phyloP scores from a whole-genome alignment of 305 asterid species.

The Fraxinus floribunda region DNA sequence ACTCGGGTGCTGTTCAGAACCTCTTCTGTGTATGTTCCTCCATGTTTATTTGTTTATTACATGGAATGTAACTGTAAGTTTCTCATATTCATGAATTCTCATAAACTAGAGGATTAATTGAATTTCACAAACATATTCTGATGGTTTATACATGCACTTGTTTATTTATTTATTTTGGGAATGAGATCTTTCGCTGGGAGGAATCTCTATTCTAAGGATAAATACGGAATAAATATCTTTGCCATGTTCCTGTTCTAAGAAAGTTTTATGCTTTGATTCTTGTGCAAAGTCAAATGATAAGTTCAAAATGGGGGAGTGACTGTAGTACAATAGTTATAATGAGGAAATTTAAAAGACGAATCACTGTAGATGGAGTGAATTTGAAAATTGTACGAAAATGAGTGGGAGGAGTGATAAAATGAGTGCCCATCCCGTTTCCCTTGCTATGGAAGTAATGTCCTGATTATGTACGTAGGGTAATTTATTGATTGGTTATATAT shows the following conservation, averaged over 20 bases:
- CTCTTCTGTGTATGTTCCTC: slow-evolving; percentile 68
- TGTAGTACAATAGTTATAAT: not conserved
- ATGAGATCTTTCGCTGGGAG: not conserved
- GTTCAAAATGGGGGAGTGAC: not conserved
- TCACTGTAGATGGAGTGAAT: not conserved
- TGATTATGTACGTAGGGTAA: not conserved
- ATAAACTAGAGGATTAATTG: not conserved
- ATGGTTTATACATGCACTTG: not conserved
- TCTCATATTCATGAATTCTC: not conserved
- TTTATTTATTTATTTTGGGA: not conserved
- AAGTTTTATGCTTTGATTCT: not conserved
- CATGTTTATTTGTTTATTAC: slow-evolving; percentile 11
- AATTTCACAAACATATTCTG: not conserved
- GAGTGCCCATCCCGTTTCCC: not conserved
- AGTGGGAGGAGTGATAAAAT: not conserved
- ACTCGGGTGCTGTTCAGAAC: slow-evolving; percentile 87
- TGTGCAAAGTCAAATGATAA: not conserved
- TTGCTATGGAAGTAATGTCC: not conserved
- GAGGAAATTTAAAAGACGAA: not conserved
- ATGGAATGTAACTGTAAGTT: slow-evolving; percentile 1
- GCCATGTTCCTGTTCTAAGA: not conserved
- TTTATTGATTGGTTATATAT: not conserved
- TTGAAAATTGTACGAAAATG: not conserved
- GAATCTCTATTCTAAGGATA: not conserved
- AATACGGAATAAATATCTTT: not conserved